Base-by-base conservation (phyloP, 2,329 filamentous ascomycete species). In the Rhinocladiella similis region DNA sequence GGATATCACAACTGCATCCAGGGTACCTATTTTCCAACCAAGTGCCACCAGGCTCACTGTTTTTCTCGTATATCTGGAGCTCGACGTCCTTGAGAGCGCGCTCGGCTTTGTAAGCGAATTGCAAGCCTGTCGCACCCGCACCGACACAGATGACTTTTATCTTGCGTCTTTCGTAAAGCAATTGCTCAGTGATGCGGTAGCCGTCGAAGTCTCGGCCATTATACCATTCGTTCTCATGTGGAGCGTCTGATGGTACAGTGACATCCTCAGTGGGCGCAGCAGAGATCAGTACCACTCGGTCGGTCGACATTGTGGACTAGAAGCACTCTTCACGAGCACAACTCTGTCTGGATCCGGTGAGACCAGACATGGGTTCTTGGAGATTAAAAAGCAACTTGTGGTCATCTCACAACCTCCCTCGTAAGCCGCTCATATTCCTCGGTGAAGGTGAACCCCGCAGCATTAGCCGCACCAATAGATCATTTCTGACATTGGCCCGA, bases 71-170 rank as follows among this genome's bases (percentile, higher is more conserved):
- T 18, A 68, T 65, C 9, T 54, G 57, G 3, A 67, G 51, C 19
- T 67, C 63, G 10, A 67, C 55, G 47, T 61, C 60, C 35, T 58
- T 52, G 36, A 59, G 41, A 2, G 49, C 50, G 36, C 59, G 50
- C 38, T 60, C 61, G 29, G 56, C 50, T 22, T 72, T 69, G 55
- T 54, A 56, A 16, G 62, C 45, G 20, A 56, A 53, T 41, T 57
- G 67, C 45, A 75, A 69, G 13, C 69, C 72, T 13, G 68, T 62
- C 18, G 74, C 60, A 29, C 62, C 63, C n/a, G 59, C 59, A 36
- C 63, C 63, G 10, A 65, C 58, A 22, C 54, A 56, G 20, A 64
- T 57, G n/a, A 65, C 55, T 46, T 52, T 47, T n/a, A 61, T 45
- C 47, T 56, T 61, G 20, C 58, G 58, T 39, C 52, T 45, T 36